Conservation (phyloP, 176 grass and related monocot species). For the Lolium multiflorum region DNA sequence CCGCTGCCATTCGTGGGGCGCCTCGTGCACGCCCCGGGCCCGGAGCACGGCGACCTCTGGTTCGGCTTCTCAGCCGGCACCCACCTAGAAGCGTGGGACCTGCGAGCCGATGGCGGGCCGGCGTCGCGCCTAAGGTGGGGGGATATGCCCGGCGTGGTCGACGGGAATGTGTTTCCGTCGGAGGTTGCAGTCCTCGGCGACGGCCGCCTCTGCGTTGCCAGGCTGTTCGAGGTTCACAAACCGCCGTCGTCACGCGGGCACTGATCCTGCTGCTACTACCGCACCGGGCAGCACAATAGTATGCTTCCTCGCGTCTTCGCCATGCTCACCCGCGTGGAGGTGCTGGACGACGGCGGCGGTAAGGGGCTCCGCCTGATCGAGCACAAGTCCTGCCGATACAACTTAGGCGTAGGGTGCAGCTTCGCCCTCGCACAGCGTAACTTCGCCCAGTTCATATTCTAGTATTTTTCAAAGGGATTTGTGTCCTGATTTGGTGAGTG, state of each 20-base stretch:
- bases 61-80: neutral
- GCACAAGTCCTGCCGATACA: neutral
- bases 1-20: neutral
- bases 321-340: neutral
- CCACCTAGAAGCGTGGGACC: neutral
- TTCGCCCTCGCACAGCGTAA: too few relatives aligned
- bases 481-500: neutral
- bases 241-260: neutral
- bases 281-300: too few relatives aligned
- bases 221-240: neutral
- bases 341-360: neutral
- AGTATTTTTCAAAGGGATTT: neutral
- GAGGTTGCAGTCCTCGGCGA: neutral
- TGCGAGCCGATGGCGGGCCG: neutral
- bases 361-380: neutral
- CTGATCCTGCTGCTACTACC: neutral
- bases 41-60: conserved; percentile 9
- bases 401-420: neutral
- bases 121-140: neutral
- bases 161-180: neutral
- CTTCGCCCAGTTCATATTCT: neutral
- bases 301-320: neutral
- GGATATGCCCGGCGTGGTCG: neutral
- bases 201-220: neutral
- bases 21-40: neutral